Conservation (phyloP, 2,329 filamentous ascomycete genomes). For the Dichotomopilus funicola region DNA sequence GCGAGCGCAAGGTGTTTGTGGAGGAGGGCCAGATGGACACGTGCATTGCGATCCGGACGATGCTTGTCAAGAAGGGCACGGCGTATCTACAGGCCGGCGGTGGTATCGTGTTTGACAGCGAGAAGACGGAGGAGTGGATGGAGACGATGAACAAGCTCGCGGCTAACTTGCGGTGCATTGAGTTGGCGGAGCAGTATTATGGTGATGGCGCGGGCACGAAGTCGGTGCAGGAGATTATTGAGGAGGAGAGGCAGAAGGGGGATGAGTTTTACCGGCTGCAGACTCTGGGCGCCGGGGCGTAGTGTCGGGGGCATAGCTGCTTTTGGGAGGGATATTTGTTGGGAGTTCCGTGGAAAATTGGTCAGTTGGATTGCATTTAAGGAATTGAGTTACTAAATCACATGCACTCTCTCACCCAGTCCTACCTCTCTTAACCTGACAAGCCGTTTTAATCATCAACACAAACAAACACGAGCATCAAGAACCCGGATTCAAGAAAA, state of each 20-base stretch:
- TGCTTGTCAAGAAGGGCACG: conserved; percentile 85
- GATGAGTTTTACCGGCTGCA: conserved; percentile 22
- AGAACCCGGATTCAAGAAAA: no score
- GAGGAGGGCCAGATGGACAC: conserved; percentile 86
- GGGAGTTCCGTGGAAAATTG: not conserved
- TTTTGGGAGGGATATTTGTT: not conserved
- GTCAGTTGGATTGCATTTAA: not conserved
- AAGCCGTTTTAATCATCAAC: no score
- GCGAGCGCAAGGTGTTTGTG: not conserved
- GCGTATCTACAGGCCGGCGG: conserved; percentile 88
- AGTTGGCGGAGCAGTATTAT: conserved; percentile 68
- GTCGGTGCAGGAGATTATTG: conserved; percentile 26
- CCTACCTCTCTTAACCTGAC: no score
- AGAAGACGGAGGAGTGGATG: conserved; percentile 84
- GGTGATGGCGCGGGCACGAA: conserved; percentile 21
- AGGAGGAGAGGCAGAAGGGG: conserved; percentile 25
- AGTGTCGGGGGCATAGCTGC: not conserved
- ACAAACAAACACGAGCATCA: no score
- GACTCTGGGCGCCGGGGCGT: conserved; percentile 15
- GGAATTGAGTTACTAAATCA: no score
- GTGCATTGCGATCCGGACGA: conserved; percentile 74
- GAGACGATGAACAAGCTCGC: conserved; percentile 94
- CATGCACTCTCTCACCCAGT: no score
- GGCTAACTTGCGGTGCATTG: conserved; percentile 84
- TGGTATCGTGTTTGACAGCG: conserved; percentile 91